Conservation (phyloP, 2,329 filamentous ascomycete genomes). For the Dactylellina cionopaga region DNA sequence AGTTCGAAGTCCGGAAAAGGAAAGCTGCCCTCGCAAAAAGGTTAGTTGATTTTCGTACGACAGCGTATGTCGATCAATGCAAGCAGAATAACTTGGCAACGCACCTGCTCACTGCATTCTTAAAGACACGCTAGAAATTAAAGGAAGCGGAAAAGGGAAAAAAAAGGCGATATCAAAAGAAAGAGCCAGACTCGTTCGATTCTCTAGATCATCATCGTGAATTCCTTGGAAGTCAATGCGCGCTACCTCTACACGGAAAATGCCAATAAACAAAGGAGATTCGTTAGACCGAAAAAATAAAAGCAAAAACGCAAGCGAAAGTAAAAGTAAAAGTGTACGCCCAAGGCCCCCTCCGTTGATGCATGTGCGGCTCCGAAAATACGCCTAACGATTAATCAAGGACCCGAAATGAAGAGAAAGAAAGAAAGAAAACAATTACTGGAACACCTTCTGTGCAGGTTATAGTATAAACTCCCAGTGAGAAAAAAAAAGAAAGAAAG, state of each 20-base stretch:
- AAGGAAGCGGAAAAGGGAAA: background rate
- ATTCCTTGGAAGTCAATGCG: conserved; percentile 33
- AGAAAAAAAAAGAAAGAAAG: conserved; percentile 8
- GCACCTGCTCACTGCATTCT: background rate
- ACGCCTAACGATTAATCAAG: conserved; percentile 55
- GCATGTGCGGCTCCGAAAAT: conserved; percentile 53
- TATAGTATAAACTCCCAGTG: conserved; percentile 1
- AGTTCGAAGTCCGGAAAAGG: conserved; percentile 33
- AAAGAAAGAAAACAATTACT: conserved; percentile 49
- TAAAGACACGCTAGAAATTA: background rate
- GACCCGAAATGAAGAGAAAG: conserved; percentile 32
- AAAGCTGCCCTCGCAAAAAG: conserved; percentile 40
- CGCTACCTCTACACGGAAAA: conserved; percentile 44
- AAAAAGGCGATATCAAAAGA: background rate
- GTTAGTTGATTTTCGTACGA: conserved; percentile 44
- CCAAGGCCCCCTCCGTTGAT: conserved; percentile 21
- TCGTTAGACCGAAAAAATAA: conserved; percentile 29
- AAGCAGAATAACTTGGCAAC: conserved; percentile 6
- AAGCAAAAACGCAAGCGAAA: no score
- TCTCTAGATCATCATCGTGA: conserved; percentile 31
- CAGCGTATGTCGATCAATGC: conserved; percentile 30
- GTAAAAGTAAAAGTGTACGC: conserved; percentile 8
- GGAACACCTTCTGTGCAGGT: conserved; percentile 37
- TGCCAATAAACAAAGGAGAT: conserved; percentile 12
- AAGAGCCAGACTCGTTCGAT: conserved; percentile 16